Evolutionary conservation across 495 filamentous ascomycete species (phyloP), one percentile per base, ranked within the genome.

Genomic region (Entonaema liquescens): DNA sequence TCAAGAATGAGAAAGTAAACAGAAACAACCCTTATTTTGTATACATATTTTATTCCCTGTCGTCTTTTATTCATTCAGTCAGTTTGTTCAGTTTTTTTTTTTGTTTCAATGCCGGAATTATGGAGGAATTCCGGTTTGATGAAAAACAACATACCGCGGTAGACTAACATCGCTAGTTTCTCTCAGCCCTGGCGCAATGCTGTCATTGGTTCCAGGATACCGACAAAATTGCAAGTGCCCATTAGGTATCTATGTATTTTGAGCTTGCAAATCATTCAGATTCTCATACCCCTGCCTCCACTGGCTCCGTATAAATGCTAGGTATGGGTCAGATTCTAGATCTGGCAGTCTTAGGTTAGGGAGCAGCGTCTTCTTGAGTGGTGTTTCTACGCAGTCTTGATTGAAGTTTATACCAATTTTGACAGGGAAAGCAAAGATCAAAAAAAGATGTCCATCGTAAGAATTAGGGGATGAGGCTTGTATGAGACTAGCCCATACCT

Each of bases 251-350:
- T 64, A 53, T 61, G 55, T 52, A 59, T 42, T 74, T 53, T 38
- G 47, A 36, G 60, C 47, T 29, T 31, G 23, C 19, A 47, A 58
- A 13, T 38, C 44, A 40, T 56, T 36, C 9, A 40, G 59, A 49
- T 56, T 60, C 52, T 28, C 29, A n/a, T 8, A 25, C 62, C 61
- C 60, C 55, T 56, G n/a, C 33, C 12, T 23, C 31, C 5, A 33
- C 21, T 64, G n/a, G 35, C 69, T 56, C 69, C 59, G 60, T 67
- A 57, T 44, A 55, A 55, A 26, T 44, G 54, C 33, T 58, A 61
- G 17, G 64, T 50, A 72, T 65, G 61, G 70, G 21, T 64, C 70
- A 65, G 65, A 68, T 72, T 67, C 52, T 38, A 64, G 69, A 72
- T 72, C 69, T 72, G 19, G 19, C 17, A 21, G 6, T 23, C 17